A percentile compares a stretch with the other conserved stretches of the same genome.
These are phyloP conservation scores for Xerocomellus chrysenteron DNA, from an alignment of 768 basidiomycete species.

Conservation along the genomic window DNA sequence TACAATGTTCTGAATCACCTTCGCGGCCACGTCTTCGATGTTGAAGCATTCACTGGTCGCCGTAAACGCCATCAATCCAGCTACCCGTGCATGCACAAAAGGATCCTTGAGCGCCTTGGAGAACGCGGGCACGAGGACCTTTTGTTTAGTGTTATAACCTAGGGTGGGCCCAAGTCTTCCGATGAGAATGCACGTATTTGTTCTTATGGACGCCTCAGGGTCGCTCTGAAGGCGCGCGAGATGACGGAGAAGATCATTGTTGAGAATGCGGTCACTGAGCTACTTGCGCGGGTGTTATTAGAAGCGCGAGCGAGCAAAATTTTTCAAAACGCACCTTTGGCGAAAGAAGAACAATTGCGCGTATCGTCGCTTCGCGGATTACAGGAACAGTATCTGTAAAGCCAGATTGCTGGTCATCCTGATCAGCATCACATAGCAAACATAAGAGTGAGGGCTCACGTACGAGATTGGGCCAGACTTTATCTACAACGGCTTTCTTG, in stretches of 20 bases:
- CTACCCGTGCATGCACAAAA: conserved; percentile 87
- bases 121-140: conserved; percentile 97
- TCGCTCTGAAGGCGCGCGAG: conserved; percentile 93
- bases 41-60: conserved; percentile 91
- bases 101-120: conserved; percentile 83
- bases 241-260: conserved; percentile 92
- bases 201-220: conserved; percentile 90
- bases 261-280: conserved; percentile 89
- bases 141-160: conserved; percentile 86
- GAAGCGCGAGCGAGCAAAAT: neutral
- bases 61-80: conserved; percentile 94
- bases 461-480: conserved; percentile 92
- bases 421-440: neutral
- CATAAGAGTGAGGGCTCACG: neutral
- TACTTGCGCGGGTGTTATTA: conserved; percentile 29
- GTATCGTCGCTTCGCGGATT: conserved; percentile 92
- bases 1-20: conserved; percentile 85
- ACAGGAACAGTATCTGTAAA: conserved; percentile 93
- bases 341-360: conserved; percentile 79
- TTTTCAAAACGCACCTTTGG: conserved; percentile 59
- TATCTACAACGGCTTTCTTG: conserved; percentile 78
- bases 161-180: conserved; percentile 86
- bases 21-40: conserved; percentile 81
- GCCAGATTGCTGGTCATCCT: conserved; percentile 74
- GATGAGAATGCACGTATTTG: conserved; percentile 95